Evolutionary conservation across 805 yeast genomes (phyloP).

Genomic region (Kodamaea hsintzibuensis): DNA sequence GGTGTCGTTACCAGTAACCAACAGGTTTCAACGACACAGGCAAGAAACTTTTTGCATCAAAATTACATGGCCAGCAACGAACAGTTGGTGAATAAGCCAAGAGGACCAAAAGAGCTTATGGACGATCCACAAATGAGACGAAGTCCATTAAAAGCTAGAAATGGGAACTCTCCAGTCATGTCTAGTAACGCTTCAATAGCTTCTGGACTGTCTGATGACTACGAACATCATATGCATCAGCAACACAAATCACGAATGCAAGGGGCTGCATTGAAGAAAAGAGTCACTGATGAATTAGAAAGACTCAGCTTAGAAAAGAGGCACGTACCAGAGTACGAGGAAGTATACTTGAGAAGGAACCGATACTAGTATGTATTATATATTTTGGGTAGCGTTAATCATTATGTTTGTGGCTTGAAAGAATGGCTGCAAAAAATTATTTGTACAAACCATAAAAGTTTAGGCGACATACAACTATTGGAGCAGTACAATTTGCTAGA

Average conservation of each 20-base stretch:
- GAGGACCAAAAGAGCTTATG: constrained; percentile 40
- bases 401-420: background rate
- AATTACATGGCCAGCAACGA: constrained; percentile 9
- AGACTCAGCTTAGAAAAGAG: constrained; percentile 38
- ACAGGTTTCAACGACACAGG: constrained; percentile 14
- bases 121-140: constrained; percentile 31
- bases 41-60: constrained; percentile 14
- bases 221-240: constrained; percentile 17
- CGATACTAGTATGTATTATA: constrained; percentile 10
- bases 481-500: background rate
- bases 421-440: background rate
- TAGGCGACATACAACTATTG: too few species aligned
- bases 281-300: constrained; percentile 46
- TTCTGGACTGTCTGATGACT: constrained; percentile 29
- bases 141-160: constrained; percentile 32
- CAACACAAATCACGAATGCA: constrained; percentile 7
- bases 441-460: background rate
- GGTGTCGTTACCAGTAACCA: background rate
- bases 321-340: constrained; percentile 43
- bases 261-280: constrained; percentile 18
- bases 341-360: constrained; percentile 31
- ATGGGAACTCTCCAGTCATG: constrained; percentile 6
- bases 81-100: constrained; percentile 26
- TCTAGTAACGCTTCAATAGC: constrained; percentile 1
- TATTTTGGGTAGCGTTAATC: background rate